Evolutionary conservation across 805 yeast genomes (phyloP), one percentile per base, ranked within the genome.

Genomic region (Metschnikowia henanensis): DNA sequence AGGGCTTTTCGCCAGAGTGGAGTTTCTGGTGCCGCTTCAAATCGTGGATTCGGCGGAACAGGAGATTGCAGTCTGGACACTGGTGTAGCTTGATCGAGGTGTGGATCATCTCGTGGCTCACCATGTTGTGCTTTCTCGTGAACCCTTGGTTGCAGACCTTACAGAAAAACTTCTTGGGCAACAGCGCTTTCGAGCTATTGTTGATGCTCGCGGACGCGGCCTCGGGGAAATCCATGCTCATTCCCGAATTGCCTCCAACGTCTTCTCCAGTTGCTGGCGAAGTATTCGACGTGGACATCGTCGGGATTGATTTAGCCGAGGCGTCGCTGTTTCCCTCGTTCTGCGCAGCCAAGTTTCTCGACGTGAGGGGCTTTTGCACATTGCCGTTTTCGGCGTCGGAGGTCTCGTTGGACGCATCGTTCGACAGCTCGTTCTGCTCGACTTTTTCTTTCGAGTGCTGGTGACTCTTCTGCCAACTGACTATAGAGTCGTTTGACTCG

Each of bases 1-100:
- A 81, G 1, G 92, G 91, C 58, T 77, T 81, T 51, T 80, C 88
- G 18, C 92, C 92, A 0, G 89, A 77, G 57, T 87, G 95, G 28
- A 83, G 70, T 61, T 83, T 83, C 45, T 77, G 78, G 56, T 87
- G 95, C 41, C 95, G 73, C 56, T 81, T 84, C 55, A 87, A 69
- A 60, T 87, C 95, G 60, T 86, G 91, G 23, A 80, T 74, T 36
- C 95, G 71, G 47, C 94, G 73, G 61, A 87, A 87, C 50, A 72
- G 76, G 36, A 77, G 68, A 40, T 73, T 66, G 56, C 95, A 87
- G 22, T 75, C 72, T 10, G 74, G 49, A 61, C 95, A 87, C 19
- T 66, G 61, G 61, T 75, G 85, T 2, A 90, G 88, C 57, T 79
- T 82, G 49, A 72, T 74, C 38, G 75, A 71, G 13, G 87, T 74